Base-by-base conservation (phyloP, 2,329 filamentous ascomycete genomes). In the Coleophoma eucalyptorum region DNA sequence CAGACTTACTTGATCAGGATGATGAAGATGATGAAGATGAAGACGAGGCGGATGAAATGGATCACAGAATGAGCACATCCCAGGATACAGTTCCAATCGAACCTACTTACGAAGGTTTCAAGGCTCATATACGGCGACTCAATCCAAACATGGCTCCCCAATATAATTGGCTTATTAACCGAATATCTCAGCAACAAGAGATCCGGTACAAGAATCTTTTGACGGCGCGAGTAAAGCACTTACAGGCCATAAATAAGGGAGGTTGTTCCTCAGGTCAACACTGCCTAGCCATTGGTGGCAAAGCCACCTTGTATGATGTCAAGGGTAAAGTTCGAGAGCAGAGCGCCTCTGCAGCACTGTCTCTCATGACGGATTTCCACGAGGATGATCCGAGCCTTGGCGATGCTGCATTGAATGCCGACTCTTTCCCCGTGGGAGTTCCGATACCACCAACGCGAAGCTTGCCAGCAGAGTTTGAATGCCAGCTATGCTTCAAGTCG, bases 381-480 rank as follows among this genome's bases (percentile, higher is more conserved):
- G 83, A 88, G 32, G 83, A 84, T 13, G 86, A 89, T 47, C 77
- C 78, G n/a, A 81, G 81, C n/a, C 76, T 78, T 4, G 75, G 79
- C 2, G 90, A 95, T 59, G 85, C 84, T 2, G 77, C 81, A 3
- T 83, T 92, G 43, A 84, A 77, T 12, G 74, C 80, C 10, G 87
- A 91, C 16, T 87, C 84, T 55, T 96, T 96, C 62, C 90, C 91
- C 0, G 70, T 72, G 4, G 89, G 90, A 19, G 90, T 96, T 5
- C 90, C 90, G 6, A 80, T 90, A 68, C 92, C 92, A 5, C 90
- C 90, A 2, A 86, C 90, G 2, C 78, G 75, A 51, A 80, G 81
- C 15, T 77, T 97, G 6, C 92, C 92, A 1, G 90, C 91, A 3
- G 85, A 93, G 63, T 93, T 96, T 54, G 92, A 97, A 71, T 97